Conservation (phyloP, 139 green algal genomes). For the Auxenochlorella protothecoides region DNA sequence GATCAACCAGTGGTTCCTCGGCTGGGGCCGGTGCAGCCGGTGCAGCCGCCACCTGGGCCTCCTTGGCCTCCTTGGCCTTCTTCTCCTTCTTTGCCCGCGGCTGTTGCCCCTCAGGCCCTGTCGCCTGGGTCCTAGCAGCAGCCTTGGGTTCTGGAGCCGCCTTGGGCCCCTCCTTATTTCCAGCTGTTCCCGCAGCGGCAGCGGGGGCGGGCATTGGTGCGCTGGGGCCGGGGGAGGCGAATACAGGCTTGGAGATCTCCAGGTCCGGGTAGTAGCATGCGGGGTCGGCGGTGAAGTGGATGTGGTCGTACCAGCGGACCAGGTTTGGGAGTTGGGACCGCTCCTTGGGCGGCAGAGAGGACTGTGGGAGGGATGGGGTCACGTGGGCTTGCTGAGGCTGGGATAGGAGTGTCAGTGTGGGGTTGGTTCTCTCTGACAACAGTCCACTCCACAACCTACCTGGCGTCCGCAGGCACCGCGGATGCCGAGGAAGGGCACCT, state of each 20-base stretch:
- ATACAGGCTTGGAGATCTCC: no score
- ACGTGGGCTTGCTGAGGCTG: no score
- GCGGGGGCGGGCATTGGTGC: no score
- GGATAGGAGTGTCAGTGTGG: no score
- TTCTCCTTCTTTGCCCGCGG: slow-evolving; percentile 7
- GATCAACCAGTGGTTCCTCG: slow-evolving; percentile 10
- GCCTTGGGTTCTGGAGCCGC: neutral
- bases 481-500: no score
- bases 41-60: slow-evolving; percentile 8
- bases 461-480: no score
- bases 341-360: no score
- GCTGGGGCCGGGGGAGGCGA: no score
- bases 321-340: slow-evolving; percentile 45
- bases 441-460: no score
- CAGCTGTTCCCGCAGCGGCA: neutral
- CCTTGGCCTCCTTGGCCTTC: slow-evolving; percentile 17
- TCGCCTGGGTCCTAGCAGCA: slow-evolving; percentile 1
- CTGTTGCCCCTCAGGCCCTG: neutral
- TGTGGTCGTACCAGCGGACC: slow-evolving; percentile 53
- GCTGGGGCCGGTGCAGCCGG: slow-evolving; percentile 1
- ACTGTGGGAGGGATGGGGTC: no score
- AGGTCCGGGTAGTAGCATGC: no score
- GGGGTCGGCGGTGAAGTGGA: slow-evolving; percentile 25
- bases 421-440: no score
- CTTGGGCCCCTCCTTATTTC: neutral